Conservation (phyloP, 495 filamentous ascomycete genomes). For the Neurospora cerealis region DNA sequence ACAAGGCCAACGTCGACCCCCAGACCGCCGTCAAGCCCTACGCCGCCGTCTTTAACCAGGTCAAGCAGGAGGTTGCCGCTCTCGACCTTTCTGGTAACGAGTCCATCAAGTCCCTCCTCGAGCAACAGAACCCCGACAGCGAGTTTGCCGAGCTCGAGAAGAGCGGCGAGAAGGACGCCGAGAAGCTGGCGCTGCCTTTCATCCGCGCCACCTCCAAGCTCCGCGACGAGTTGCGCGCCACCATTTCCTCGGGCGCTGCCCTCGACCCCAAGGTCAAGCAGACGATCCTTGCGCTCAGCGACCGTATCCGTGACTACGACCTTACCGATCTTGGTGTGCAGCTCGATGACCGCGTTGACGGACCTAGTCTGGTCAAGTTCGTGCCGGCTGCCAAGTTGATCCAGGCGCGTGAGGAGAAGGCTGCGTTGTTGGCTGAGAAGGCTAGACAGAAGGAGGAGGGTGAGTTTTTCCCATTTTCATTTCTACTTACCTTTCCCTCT, state of each 20-base stretch:
- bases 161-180: slow-evolving; percentile 31
- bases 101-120: slow-evolving; percentile 19
- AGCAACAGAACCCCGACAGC: slow-evolving; percentile 25
- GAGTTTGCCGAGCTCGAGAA: slow-evolving; percentile 31
- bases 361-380: slow-evolving; percentile 75
- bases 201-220: slow-evolving; percentile 53
- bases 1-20: slow-evolving; percentile 37
- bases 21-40: slow-evolving; percentile 36
- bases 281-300: slow-evolving; percentile 57
- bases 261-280: slow-evolving; percentile 45
- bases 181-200: slow-evolving; percentile 51
- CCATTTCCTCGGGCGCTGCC: slow-evolving; percentile 40
- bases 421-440: slow-evolving; percentile 42
- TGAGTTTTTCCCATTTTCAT: slow-evolving; percentile 11
- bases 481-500: slow-evolving; percentile 13
- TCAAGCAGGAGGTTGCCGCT: slow-evolving; percentile 28
- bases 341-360: slow-evolving; percentile 66
- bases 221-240: slow-evolving; percentile 55
- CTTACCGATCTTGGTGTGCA: slow-evolving; percentile 75
- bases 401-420: slow-evolving; percentile 63
- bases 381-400: slow-evolving; percentile 59
- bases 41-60: slow-evolving; percentile 24
- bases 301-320: slow-evolving; percentile 67
- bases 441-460: slow-evolving; percentile 51
- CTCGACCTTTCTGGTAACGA: slow-evolving; percentile 23